Evolutionary conservation across 83 land plant species (phyloP), one percentile per base, ranked within the genome.

Genomic region (Isoetes engelmannii): DNA sequence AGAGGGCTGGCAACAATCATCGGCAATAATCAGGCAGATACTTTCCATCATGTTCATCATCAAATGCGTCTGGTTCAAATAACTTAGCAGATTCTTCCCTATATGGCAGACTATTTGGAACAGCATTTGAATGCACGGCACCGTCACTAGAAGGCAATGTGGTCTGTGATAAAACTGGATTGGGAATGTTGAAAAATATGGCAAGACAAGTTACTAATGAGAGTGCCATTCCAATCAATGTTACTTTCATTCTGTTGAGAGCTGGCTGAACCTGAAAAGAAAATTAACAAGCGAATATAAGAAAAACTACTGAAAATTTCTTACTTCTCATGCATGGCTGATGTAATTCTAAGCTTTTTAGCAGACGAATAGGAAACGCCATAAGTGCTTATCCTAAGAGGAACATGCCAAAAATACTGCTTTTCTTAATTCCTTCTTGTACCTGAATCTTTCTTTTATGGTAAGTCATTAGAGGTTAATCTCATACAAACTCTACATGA

Each of bases 61-160:
- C 79, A 79, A 90, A 90, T 19, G 92, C 98, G 56, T 87, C 96
- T 4, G 98, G 96, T 72, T 93, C 98, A 73, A 84, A 93, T 6
- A 73, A 73, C 61, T 81, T 85, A n/a, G 98, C 90, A n/a, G 98
- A 86, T 13, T 70, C 86, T 17, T 87, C 98, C 73, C 66, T 87
- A 73, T 93, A 90, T 66, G 79, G 70, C 12, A 84, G 84, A 47
- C 55, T 62, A 45, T 53, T 50, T 9, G 67, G 48, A 28, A 79
- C 69, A 7, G 76, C 72, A 17, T 60, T 72, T 58, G 83, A 47
- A 21, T 49, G 73, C 9, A 63, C 53, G 4, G 44, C 66, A 37
- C 77, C 78, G 21, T 60, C 63, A 5, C 63, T 18, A 18, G 8
- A 17, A 13, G 4, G 54, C 20, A 19, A 17, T 18, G 12, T 65